Evolutionary conservation across 345 rosid genomes (phyloP), one percentile per base, ranked within the genome.

Genomic region (Jatropha curcas): DNA sequence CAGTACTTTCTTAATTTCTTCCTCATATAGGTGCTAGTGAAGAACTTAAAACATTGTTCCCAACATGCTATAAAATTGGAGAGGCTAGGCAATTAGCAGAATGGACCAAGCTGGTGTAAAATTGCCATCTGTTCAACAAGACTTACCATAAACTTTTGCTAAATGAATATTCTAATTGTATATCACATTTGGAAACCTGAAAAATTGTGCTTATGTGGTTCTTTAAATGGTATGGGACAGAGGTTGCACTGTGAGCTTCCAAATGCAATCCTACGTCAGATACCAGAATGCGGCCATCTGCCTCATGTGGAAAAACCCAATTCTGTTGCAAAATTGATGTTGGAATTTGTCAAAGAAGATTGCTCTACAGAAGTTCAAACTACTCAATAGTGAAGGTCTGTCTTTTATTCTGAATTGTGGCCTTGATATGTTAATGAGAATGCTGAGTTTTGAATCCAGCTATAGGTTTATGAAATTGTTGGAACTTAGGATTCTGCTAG

Each of bases 301-400:
- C 98, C 98, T 62, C 99, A 92, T 9, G 94, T 92, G 58, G 98
- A 94, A 82, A 88, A 84, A 68, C 96, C 97, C 0, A 66, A 73
- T 13, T 65, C 82, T 17, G 86, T 80, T 2, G 88, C 88, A 35
- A 88, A 85, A 70, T 80, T 92, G 72, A 88, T 94, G 16, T 12
- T 70, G 67, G 90, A 85, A 65, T 90, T 94, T 72, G 84, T 86
- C 50, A 70, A 19, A 81, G 90, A 86, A 83, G 80, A 77, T 73
- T 24, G 81, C 76, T 13, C 16, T 22, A 77, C 67, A 78, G 83
- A 79, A 80, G 76, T 50, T 63, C 80, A 75, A 67, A 58, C 24
- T 73, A 75, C 57, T 66, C 78, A 33, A 73, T 65, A 68, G 51
- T 68, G 45, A 70, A 68, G 56, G 70, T 51, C 52, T 48, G 2